Percentiles rank a stretch among this genome's conserved stretches.
phyloP scores from a whole-genome alignment of 495 filamentous ascomycete species.

The Penicillium cosmopolitanum region DNA sequence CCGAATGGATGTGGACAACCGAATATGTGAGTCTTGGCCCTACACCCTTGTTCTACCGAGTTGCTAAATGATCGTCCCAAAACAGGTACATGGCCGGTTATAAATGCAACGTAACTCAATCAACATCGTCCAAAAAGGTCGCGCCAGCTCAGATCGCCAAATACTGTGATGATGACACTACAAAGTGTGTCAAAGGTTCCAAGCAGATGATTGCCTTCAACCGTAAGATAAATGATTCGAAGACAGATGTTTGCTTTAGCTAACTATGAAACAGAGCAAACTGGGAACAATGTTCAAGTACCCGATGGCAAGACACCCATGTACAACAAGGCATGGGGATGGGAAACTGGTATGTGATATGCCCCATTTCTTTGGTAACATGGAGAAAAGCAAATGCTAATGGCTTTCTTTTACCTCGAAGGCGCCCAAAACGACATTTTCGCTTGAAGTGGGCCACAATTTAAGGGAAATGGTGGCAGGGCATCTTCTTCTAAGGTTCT shows the following conservation, averaged over 20 bases:
- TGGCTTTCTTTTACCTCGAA: background rate
- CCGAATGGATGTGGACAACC: constrained; percentile 52
- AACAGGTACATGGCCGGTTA: constrained; percentile 58
- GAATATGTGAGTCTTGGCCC: constrained; percentile 37
- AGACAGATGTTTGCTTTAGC: background rate
- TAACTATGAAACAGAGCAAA: constrained; percentile 18
- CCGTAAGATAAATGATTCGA: constrained; percentile 29
- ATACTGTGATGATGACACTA: constrained; percentile 45
- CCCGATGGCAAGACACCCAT: constrained; percentile 20
- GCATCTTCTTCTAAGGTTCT: too few species aligned
- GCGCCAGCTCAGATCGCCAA: constrained; percentile 44
- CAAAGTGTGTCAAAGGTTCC: constrained; percentile 52
- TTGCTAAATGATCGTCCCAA: background rate
- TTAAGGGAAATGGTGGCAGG: background rate
- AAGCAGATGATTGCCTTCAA: constrained; percentile 61
- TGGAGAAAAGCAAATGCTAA: background rate
- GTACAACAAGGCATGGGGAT: constrained; percentile 27
- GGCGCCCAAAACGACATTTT: constrained; percentile 19
- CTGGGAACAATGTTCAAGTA: constrained; percentile 27
- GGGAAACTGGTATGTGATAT: constrained; percentile 20
- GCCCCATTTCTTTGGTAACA: background rate
- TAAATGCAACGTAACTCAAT: constrained; percentile 54
- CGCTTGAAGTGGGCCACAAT: constrained; percentile 1
- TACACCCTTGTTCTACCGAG: background rate
- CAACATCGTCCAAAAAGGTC: constrained; percentile 41